These are phyloP conservation scores for Collariella sp. DNA, from an alignment of 495 filamentous ascomycete genomes.

Conservation along the genomic window DNA sequence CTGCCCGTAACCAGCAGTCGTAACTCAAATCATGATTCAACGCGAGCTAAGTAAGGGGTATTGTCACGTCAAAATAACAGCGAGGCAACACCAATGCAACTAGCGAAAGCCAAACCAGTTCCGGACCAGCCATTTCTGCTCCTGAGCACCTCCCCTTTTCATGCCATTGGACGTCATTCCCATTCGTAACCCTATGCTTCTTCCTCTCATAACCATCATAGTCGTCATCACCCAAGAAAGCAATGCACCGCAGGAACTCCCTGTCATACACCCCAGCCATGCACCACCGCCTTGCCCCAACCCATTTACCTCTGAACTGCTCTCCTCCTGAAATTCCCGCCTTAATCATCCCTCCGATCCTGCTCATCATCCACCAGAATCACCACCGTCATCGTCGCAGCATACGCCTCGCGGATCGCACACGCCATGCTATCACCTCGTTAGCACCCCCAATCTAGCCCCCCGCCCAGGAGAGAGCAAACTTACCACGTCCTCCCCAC, in stretches of 20 bases:
- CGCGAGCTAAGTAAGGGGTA: background rate
- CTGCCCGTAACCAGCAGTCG: too few species aligned
- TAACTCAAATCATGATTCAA: too few species aligned
- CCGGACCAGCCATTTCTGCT: background rate
- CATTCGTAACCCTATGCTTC: background rate
- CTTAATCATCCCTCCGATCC: slow-evolving; percentile 19
- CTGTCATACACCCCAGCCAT: background rate
- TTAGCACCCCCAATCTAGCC: too few species aligned
- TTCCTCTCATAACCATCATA: background rate
- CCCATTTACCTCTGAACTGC: too few species aligned
- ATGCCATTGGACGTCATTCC: background rate
- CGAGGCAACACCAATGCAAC: background rate
- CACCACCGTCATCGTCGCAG: slow-evolving; percentile 58
- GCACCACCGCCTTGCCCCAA: background rate
- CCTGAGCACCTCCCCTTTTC: background rate
- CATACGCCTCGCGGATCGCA: slow-evolving; percentile 62
- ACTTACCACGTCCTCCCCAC: slow-evolving; percentile 55
- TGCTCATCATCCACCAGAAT: slow-evolving; percentile 45
- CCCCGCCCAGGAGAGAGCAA: slow-evolving; percentile 6
- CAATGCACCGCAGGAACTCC: background rate
- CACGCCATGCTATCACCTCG: slow-evolving; percentile 47
- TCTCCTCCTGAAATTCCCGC: too few species aligned
- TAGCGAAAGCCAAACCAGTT: background rate
- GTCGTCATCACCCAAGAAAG: background rate
- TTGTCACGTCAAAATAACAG: background rate